phyloP scores from a whole-genome alignment of 1,139 yeast genomes.

The Candida albicans region DNA sequence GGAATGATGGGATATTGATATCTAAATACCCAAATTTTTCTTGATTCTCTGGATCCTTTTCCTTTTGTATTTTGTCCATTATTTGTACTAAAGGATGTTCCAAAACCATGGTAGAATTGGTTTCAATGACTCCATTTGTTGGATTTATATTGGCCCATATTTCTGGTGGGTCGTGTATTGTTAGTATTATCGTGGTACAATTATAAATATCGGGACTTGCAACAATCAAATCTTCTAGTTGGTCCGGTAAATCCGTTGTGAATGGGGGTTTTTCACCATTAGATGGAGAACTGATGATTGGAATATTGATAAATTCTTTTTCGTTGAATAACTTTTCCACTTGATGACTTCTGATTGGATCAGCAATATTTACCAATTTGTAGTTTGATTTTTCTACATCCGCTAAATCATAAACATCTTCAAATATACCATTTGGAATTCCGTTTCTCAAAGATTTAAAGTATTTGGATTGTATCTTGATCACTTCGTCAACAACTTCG shows the following conservation, averaged over 20 bases:
- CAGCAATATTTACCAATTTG: slow-evolving; percentile 53
- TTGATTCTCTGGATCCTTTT: slow-evolving; percentile 48
- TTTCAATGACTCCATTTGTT: slow-evolving; percentile 71
- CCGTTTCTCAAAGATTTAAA: slow-evolving; percentile 90
- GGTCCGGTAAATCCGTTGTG: slow-evolving; percentile 47
- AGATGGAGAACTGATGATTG: slow-evolving; percentile 45
- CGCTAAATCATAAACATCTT: slow-evolving; percentile 40
- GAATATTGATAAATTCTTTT: slow-evolving; percentile 65
- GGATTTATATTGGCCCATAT: slow-evolving; percentile 90
- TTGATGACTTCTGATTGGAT: slow-evolving; percentile 74
- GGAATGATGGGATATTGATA: slow-evolving; percentile 66
- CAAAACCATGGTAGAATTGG: slow-evolving; percentile 65
- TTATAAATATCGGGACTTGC: slow-evolving; percentile 75
- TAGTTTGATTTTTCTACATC: slow-evolving; percentile 28
- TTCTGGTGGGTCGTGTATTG: slow-evolving; percentile 91
- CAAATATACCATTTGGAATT: slow-evolving; percentile 37
- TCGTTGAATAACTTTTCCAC: slow-evolving; percentile 53
- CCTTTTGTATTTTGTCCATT: slow-evolving; percentile 33
- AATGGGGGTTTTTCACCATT: slow-evolving; percentile 30
- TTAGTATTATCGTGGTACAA: slow-evolving; percentile 60
- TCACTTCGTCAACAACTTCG: slow-evolving; percentile 84
- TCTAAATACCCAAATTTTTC: slow-evolving; percentile 80
- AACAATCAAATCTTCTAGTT: slow-evolving; percentile 67
- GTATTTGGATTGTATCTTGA: slow-evolving; percentile 75
- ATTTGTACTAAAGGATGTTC: slow-evolving; percentile 44